These are phyloP conservation scores for Penicillium frequentans DNA, from an alignment of 2,329 filamentous ascomycete species.

Conservation along the genomic window DNA sequence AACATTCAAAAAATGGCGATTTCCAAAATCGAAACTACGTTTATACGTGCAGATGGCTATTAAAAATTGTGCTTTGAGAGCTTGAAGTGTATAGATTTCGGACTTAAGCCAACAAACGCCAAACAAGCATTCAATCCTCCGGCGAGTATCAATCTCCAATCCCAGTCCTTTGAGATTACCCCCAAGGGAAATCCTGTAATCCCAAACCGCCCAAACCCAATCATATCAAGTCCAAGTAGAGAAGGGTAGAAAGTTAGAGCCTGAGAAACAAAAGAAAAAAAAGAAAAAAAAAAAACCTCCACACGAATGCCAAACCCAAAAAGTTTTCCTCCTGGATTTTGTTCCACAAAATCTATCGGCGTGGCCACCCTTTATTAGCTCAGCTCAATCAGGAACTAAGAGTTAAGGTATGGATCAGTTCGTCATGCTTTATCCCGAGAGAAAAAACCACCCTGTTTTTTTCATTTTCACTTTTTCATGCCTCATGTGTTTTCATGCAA, in stretches of 20 bases:
- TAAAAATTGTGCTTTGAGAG: neutral
- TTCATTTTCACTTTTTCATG: neutral
- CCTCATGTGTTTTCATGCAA: neutral
- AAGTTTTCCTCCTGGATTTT: slow-evolving; percentile 2
- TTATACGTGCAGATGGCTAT: neutral
- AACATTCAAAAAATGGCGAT: neutral
- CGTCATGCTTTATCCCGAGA: neutral
- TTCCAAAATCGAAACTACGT: neutral
- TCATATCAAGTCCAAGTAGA: neutral
- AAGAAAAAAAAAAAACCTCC: neutral
- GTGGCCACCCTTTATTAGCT: slow-evolving; percentile 1
- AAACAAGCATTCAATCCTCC: neutral
- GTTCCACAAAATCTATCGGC: slow-evolving; percentile 11
- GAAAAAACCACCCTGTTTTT: neutral
- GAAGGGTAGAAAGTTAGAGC: neutral
- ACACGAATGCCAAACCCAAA: slow-evolving; percentile 2
- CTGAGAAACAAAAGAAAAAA: neutral
- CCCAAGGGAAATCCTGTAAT: neutral
- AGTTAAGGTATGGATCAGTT: slow-evolving; percentile 5
- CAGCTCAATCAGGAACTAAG: slow-evolving; percentile 1
- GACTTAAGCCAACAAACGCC: neutral
- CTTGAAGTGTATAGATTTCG: neutral
- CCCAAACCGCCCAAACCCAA: neutral
- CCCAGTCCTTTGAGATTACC: neutral
- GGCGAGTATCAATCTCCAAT: neutral